These are phyloP conservation scores for Globisporangium lucens DNA, from an alignment of 352 stramenopile species.

Conservation along the genomic window DNA sequence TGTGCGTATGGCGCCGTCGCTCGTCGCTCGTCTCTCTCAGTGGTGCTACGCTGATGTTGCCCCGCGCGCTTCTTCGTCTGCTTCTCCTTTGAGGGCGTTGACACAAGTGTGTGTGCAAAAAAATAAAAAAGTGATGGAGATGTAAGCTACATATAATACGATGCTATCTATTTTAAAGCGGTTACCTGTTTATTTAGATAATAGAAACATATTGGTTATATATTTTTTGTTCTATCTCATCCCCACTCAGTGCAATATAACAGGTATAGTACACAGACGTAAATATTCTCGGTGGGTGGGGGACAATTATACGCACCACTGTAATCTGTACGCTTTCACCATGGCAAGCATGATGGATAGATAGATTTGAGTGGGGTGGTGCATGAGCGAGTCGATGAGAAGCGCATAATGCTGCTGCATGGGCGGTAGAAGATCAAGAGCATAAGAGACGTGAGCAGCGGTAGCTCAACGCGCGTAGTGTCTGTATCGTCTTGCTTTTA, in stretches of 20 bases:
- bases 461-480: background rate
- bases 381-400: background rate
- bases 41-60: background rate
- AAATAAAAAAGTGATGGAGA: background rate
- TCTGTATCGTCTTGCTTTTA: constrained; percentile 5
- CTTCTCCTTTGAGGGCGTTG: background rate
- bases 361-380: background rate
- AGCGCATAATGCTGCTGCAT: background rate
- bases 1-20: background rate
- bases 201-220: too few relatives aligned
- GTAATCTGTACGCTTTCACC: background rate
- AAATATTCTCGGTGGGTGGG: background rate
- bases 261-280: too few relatives aligned
- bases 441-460: background rate
- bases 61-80: background rate
- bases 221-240: too few relatives aligned
- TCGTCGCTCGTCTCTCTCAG: background rate
- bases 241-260: too few relatives aligned
- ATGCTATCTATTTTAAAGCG: too few relatives aligned
- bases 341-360: background rate
- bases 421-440: background rate
- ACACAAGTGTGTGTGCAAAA: background rate
- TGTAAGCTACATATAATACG: too few relatives aligned
- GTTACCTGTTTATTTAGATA: too few relatives aligned
- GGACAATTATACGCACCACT: background rate